These are phyloP conservation scores for Cladobotryum protrusum DNA, from an alignment of 2,329 filamentous ascomycete genomes.

Conservation along the genomic window DNA sequence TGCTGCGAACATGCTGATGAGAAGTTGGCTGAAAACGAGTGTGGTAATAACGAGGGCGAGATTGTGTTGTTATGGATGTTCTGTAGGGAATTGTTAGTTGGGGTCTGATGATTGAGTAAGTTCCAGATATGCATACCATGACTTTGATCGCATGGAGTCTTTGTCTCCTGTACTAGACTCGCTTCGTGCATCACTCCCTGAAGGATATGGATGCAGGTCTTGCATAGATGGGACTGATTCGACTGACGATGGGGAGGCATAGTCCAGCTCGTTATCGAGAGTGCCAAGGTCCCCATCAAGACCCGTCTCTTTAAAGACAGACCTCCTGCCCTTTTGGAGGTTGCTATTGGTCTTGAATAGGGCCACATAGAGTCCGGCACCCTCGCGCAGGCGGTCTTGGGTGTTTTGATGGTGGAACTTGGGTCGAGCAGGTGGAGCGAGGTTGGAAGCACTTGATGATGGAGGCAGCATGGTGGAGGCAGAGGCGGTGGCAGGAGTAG, in stretches of 20 bases:
- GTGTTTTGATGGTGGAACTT: constrained; percentile 46
- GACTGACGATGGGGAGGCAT: constrained; percentile 15
- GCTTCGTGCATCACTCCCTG: background rate
- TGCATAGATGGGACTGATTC: background rate
- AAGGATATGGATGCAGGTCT: background rate
- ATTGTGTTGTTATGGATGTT: no score
- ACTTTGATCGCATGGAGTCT: background rate
- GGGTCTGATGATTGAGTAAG: no score
- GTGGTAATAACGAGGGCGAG: no score
- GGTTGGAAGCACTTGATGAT: background rate
- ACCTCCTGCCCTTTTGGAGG: constrained; percentile 44
- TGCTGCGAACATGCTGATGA: no score
- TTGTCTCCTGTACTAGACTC: background rate
- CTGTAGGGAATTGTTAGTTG: no score
- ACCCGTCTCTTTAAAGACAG: constrained; percentile 48
- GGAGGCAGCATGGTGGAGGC: background rate
- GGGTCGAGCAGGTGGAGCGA: constrained; percentile 30
- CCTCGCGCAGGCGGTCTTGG: constrained; percentile 45
- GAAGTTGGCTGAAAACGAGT: no score
- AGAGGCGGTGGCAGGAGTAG: background rate
- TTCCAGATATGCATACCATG: constrained; percentile 4
- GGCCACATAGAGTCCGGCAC: constrained; percentile 32
- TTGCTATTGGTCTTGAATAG: constrained; percentile 38
- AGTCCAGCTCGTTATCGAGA: constrained; percentile 19
- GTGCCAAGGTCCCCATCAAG: constrained; percentile 25